Conservation (phyloP, 306 rosid genomes). For the Acacia melanoxylon region DNA sequence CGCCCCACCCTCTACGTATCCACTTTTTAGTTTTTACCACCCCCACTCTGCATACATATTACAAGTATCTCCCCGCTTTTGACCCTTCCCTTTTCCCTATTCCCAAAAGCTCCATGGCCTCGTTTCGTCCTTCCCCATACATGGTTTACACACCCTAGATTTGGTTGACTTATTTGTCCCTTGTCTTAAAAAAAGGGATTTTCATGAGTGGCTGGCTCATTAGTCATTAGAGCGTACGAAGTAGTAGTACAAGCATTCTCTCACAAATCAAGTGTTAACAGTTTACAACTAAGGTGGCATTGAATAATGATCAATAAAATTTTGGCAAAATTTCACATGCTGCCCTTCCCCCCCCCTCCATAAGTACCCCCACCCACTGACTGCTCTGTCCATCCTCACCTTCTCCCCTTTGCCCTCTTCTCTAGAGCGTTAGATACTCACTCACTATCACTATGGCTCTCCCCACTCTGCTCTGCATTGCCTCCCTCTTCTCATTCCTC, state of each 20-base stretch:
- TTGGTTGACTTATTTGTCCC: conserved; percentile 23
- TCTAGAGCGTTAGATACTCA: background rate
- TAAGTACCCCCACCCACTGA: conserved; percentile 60
- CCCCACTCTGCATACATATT: background rate
- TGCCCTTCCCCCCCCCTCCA: conserved; percentile 43
- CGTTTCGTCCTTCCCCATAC: conserved; percentile 20
- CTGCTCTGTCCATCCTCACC: conserved; percentile 28
- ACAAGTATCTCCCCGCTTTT: conserved; percentile 23
- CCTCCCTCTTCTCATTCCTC: conserved; percentile 44
- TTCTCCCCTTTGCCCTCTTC: conserved; percentile 5
- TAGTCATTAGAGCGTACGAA: background rate
- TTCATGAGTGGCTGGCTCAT: background rate
- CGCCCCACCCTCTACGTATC: conserved; percentile 33
- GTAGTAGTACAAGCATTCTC: background rate
- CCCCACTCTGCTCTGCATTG: conserved; percentile 36
- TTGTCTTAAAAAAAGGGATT: background rate
- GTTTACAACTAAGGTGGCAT: background rate
- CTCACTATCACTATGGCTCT: conserved; percentile 36
- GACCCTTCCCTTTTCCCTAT: conserved; percentile 27
- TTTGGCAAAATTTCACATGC: conserved; percentile 35
- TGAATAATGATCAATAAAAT: conserved; percentile 22
- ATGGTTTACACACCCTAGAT: background rate
- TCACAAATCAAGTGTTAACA: background rate
- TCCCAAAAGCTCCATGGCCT: conserved; percentile 36
- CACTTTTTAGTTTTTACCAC: background rate